phyloP scores from a whole-genome alignment of 441 rosid species.

The Adansonia madagascariensis region DNA sequence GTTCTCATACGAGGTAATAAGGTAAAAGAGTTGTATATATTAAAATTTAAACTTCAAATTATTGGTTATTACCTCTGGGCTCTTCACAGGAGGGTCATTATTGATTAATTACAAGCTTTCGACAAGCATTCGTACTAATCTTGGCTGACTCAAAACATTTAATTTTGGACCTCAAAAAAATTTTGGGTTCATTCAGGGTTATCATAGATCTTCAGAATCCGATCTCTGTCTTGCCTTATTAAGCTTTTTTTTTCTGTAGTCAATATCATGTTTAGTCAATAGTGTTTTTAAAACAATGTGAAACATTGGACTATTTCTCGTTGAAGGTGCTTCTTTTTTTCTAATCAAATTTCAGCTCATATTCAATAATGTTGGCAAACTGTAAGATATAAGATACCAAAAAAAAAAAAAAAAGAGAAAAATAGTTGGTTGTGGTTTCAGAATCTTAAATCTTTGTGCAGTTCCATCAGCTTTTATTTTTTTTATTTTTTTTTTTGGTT shows the following conservation, averaged over 20 bases:
- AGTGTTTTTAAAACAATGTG: constrained; percentile 11
- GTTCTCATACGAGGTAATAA: too few relatives aligned
- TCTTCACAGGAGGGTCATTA: not conserved
- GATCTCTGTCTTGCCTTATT: not conserved
- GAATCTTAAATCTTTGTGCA: constrained; percentile 5
- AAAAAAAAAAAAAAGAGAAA: not conserved
- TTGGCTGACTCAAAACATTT: not conserved
- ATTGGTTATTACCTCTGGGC: too few relatives aligned
- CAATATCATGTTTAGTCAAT: not conserved
- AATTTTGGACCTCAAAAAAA: constrained; percentile 16
- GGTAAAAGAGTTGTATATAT: too few relatives aligned
- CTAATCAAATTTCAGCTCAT: not conserved
- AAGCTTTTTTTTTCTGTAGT: not conserved
- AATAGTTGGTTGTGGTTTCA: constrained; percentile 5
- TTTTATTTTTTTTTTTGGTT: not conserved
- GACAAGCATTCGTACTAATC: not conserved
- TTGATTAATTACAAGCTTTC: not conserved
- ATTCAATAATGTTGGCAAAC: constrained; percentile 13
- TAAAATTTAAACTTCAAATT: too few relatives aligned
- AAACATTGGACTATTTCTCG: constrained; percentile 9
- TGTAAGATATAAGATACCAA: not conserved
- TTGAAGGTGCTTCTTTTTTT: not conserved
- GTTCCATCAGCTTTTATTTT: constrained; percentile 13
- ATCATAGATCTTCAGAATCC: not conserved
- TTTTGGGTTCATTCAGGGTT: not conserved